These are phyloP conservation scores for Leccinum variabile DNA, from an alignment of 1,284 basidiomycete genomes.

Conservation along the genomic window DNA sequence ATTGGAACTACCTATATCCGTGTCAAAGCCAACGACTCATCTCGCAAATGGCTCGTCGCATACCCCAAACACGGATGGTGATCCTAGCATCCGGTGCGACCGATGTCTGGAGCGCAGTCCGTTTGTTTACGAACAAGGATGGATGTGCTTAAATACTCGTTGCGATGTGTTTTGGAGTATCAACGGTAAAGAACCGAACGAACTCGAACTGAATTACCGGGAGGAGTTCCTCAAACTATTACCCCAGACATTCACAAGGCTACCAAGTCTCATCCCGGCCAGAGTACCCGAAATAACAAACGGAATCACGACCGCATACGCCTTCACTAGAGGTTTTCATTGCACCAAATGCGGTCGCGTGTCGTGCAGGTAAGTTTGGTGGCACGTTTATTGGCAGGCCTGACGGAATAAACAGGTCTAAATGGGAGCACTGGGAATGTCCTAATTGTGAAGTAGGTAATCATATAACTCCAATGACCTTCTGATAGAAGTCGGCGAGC, in stretches of 20 bases:
- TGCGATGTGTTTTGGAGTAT: slow-evolving; percentile 58
- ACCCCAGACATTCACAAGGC: slow-evolving; percentile 22
- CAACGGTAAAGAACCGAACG: slow-evolving; percentile 30
- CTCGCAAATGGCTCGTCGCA: not conserved
- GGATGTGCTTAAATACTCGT: slow-evolving; percentile 61
- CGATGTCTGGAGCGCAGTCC: slow-evolving; percentile 47
- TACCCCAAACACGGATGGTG: not conserved
- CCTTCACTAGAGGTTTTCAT: slow-evolving; percentile 68
- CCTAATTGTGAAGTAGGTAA: slow-evolving; percentile 41
- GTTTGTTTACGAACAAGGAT: slow-evolving; percentile 52
- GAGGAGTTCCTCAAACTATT: slow-evolving; percentile 45
- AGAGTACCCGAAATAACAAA: slow-evolving; percentile 23
- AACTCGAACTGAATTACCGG: slow-evolving; percentile 47
- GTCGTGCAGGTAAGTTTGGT: slow-evolving; percentile 57
- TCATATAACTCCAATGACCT: not conserved
- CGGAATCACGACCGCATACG: slow-evolving; percentile 49
- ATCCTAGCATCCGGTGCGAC: slow-evolving; percentile 26
- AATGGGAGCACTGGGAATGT: slow-evolving; percentile 76
- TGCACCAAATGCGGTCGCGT: slow-evolving; percentile 66
- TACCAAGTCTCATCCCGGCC: slow-evolving; percentile 39
- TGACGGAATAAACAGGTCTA: slow-evolving; percentile 45
- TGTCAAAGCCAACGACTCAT: not conserved
- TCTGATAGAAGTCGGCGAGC: slow-evolving; percentile 1
- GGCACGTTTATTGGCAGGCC: not conserved
- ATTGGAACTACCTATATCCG: not conserved